Conservation (phyloP, 2,329 filamentous ascomycete species). For the Arthrinium puccinioides region DNA sequence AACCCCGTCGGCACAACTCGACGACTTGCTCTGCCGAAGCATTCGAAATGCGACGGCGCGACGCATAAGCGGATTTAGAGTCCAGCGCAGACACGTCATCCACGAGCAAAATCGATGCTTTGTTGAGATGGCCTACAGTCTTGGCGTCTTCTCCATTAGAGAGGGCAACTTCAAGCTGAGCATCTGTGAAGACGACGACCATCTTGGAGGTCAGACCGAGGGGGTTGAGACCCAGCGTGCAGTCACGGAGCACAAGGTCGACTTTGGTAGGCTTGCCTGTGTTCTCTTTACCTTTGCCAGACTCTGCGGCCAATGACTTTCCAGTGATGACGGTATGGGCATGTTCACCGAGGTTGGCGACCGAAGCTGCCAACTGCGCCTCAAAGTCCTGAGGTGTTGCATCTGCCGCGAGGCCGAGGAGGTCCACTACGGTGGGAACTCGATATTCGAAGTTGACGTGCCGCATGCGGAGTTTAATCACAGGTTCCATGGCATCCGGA, state of each 20-base stretch:
- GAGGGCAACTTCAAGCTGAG: slow-evolving; percentile 61
- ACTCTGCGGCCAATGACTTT: slow-evolving; percentile 10
- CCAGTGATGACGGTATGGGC: slow-evolving; percentile 42
- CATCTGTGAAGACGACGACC: slow-evolving; percentile 70
- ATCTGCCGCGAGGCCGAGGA: slow-evolving; percentile 63
- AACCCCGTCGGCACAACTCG: slow-evolving; percentile 60
- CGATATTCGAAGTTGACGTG: slow-evolving; percentile 85
- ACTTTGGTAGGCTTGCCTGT: slow-evolving; percentile 54
- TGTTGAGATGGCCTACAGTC: slow-evolving; percentile 62
- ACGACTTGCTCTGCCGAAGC: slow-evolving; percentile 43
- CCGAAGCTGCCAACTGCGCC: slow-evolving; percentile 67
- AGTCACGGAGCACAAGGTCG: slow-evolving; percentile 73
- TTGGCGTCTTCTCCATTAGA: slow-evolving; percentile 59
- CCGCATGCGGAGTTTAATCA: slow-evolving; percentile 79
- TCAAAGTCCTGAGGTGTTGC: slow-evolving; percentile 67
- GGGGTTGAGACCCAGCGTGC: slow-evolving; percentile 78
- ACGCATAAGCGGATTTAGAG: slow-evolving; percentile 29
- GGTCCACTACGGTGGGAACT: slow-evolving; percentile 72
- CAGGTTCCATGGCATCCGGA: slow-evolving; percentile 88
- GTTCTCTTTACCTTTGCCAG: slow-evolving; percentile 18
- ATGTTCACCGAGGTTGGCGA: slow-evolving; percentile 67
- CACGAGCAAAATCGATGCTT: slow-evolving; percentile 75
- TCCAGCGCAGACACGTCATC: slow-evolving; percentile 57
- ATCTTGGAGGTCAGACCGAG: slow-evolving; percentile 68
- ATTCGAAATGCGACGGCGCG: slow-evolving; percentile 26